phyloP scores from a whole-genome alignment of 352 stramenopile genomes.

The Detonula confervacea region DNA sequence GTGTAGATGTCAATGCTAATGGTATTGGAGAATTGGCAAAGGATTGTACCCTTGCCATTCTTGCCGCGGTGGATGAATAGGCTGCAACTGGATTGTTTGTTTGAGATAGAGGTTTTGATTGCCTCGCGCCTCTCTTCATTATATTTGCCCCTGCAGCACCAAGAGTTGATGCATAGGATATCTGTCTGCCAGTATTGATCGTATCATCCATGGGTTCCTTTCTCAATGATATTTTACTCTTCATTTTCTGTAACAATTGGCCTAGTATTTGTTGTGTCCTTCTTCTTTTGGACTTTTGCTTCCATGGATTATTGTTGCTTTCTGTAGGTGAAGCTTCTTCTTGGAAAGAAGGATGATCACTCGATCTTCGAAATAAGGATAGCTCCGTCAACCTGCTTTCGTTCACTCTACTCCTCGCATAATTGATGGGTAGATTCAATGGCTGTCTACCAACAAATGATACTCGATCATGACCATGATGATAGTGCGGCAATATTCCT shows the following conservation, averaged over 20 bases:
- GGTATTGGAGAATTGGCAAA: conserved; percentile 17
- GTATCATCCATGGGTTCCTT: neutral
- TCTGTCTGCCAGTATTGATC: neutral
- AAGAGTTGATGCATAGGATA: neutral
- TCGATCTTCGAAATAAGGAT: conserved; percentile 10
- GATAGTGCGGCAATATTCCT: neutral
- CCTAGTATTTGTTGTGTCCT: conserved; percentile 8
- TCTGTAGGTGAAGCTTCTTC: neutral
- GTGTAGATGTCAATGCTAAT: neutral
- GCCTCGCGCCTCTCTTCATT: neutral
- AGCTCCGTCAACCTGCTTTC: neutral
- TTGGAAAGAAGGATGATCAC: neutral
- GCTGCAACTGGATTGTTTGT: neutral
- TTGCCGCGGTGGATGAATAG: neutral
- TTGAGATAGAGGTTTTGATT: neutral
- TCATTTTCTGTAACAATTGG: conserved; percentile 1
- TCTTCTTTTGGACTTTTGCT: neutral
- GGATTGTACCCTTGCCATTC: conserved; percentile 36
- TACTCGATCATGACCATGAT: neutral
- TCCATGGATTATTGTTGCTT: neutral
- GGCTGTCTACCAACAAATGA: neutral
- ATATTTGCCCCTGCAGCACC: neutral
- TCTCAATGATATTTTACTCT: neutral
- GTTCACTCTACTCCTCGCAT: neutral
- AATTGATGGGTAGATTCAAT: neutral